Percentiles rank a stretch among this genome's conserved stretches.
Evolutionary conservation across 2,329 filamentous ascomycete genomes (phyloP).

Genomic region (Penicillium sp.): DNA sequence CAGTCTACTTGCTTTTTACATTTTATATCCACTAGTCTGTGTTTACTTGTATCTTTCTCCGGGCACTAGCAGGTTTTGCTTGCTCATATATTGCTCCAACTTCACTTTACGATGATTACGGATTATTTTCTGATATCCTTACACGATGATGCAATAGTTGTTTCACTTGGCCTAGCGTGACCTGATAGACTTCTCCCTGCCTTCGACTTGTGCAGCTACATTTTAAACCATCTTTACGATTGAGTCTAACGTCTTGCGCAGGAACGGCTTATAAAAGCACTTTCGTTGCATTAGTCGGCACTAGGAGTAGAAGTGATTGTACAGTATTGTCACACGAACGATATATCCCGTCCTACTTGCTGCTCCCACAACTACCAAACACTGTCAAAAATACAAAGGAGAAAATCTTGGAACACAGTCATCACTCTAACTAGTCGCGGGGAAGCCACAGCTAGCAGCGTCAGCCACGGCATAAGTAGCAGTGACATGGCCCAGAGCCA

Average conservation of each 20-base stretch:
- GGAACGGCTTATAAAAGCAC: not conserved
- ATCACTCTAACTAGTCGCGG: no score
- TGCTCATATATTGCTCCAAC: not conserved
- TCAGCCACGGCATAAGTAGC: constrained; percentile 26
- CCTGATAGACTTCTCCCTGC: no score
- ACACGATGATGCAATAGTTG: no score
- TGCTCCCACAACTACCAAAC: no score
- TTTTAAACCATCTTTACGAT: not conserved
- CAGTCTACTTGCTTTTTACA: not conserved
- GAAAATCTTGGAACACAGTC: no score
- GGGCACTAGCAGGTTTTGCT: not conserved
- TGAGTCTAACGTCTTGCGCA: not conserved
- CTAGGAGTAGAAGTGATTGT: no score
- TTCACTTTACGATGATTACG: not conserved
- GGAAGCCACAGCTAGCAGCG: constrained; percentile 9
- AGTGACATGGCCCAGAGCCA: constrained; percentile 39
- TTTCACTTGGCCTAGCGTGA: no score
- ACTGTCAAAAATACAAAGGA: no score
- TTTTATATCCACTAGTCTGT: not conserved
- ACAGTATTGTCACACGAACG: no score
- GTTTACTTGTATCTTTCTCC: not conserved
- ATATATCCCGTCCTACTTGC: no score
- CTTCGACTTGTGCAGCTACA: not conserved
- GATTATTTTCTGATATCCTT: no score
- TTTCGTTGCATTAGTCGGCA: not conserved